Conservation (phyloP, 345 rosid genomes). For the Camelina hispida region DNA sequence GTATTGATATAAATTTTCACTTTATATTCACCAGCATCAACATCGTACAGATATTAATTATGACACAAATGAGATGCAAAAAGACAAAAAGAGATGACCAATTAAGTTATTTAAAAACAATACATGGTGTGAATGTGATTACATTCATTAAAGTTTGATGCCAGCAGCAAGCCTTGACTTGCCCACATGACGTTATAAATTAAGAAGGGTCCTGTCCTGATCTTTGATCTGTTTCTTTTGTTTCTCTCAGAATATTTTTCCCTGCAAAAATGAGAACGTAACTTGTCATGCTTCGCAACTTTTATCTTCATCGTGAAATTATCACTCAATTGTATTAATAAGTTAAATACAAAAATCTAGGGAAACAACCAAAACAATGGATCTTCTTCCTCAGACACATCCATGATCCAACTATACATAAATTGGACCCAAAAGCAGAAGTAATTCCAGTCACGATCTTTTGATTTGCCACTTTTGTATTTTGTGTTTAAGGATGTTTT, state of each 20-base stretch:
- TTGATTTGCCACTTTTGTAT: conserved; percentile 28
- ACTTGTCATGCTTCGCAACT: conserved; percentile 32
- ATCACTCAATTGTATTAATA: conserved; percentile 19
- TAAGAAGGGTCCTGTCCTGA: conserved; percentile 32
- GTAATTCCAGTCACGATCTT: conserved; percentile 24
- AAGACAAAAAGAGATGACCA: conserved; percentile 36
- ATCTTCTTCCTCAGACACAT: conserved; percentile 22
- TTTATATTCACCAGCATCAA: conserved; percentile 19
- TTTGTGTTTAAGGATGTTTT: conserved; percentile 26
- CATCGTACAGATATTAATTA: conserved; percentile 26
- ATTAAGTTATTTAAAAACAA: conserved; percentile 1
- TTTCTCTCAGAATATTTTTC: not conserved
- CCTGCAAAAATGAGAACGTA: conserved; percentile 30
- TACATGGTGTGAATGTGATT: conserved; percentile 35
- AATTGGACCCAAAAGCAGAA: conserved; percentile 28
- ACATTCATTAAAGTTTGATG: conserved; percentile 32
- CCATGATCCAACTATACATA: conserved; percentile 19
- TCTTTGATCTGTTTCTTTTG: conserved; percentile 28
- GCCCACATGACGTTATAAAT: conserved; percentile 36
- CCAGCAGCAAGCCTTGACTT: conserved; percentile 36
- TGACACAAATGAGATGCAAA: conserved; percentile 10
- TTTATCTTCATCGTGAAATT: conserved; percentile 31
- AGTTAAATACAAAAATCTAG: conserved; percentile 13
- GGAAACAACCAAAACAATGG: conserved; percentile 34
- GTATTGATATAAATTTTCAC: no score